phyloP scores from a whole-genome alignment of 2,329 filamentous ascomycete species.

The Colletotrichum eleusines region DNA sequence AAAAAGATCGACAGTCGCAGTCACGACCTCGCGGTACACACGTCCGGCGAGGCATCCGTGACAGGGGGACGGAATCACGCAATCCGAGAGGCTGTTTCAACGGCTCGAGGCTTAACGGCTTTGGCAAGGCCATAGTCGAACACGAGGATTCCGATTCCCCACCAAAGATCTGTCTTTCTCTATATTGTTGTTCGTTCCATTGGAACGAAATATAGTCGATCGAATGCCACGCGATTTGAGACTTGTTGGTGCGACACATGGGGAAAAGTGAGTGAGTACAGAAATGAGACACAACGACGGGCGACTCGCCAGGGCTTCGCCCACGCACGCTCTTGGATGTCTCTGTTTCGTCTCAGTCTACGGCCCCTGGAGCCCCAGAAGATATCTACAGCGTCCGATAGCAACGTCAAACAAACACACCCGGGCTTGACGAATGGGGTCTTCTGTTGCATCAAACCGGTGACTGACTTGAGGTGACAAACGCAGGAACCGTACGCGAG shows the following conservation, averaged over 20 bases:
- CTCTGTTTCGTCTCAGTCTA: slow-evolving; percentile 19
- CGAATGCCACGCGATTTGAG: background rate
- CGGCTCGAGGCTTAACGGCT: slow-evolving; percentile 17
- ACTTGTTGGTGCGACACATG: background rate
- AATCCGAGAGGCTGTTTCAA: slow-evolving; percentile 15
- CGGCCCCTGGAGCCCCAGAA: background rate
- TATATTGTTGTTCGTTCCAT: background rate
- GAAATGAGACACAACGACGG: background rate
- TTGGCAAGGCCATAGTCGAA: background rate
- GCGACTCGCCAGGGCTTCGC: background rate
- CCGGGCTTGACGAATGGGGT: too few species aligned
- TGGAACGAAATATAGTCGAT: background rate
- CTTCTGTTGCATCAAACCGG: rapidly evolving
- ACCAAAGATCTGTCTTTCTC: too few species aligned
- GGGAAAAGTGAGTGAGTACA: background rate
- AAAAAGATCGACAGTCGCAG: slow-evolving; percentile 29
- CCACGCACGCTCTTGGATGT: background rate
- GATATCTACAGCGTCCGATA: background rate
- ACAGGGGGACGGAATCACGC: slow-evolving; percentile 20
- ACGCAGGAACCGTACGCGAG: too few species aligned
- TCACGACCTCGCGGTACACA: background rate
- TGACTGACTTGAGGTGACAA: background rate
- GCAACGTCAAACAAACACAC: too few species aligned
- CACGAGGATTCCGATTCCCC: background rate
- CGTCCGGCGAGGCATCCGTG: slow-evolving; percentile 20